These are phyloP conservation scores for Cnidoscolus chayamansa DNA, from an alignment of 441 rosid genomes.

Conservation along the genomic window DNA sequence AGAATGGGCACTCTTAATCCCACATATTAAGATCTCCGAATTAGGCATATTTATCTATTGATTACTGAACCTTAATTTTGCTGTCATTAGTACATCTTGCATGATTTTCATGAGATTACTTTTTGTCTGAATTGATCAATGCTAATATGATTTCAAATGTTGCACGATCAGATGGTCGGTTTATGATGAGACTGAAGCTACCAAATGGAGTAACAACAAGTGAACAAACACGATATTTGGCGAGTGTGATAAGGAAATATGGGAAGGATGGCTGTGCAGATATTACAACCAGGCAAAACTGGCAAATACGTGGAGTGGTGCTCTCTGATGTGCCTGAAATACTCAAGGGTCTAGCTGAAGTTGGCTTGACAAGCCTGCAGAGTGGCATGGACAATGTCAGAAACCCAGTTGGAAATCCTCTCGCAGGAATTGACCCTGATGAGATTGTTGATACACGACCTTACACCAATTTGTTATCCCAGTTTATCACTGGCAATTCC, in stretches of 20 bases:
- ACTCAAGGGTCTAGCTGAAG: constrained; percentile 67
- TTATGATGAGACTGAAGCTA: constrained; percentile 95
- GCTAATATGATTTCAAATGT: background rate
- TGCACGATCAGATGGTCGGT: constrained; percentile 68
- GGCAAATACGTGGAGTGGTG: constrained; percentile 93
- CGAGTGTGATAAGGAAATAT: constrained; percentile 77
- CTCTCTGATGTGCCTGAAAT: constrained; percentile 85
- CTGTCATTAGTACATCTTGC: background rate
- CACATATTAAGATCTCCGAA: background rate
- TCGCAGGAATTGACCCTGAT: constrained; percentile 84
- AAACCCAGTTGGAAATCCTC: constrained; percentile 88
- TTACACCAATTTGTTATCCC: constrained; percentile 69
- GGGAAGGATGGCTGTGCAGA: constrained; percentile 94
- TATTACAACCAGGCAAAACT: constrained; percentile 90
- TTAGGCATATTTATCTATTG: too few relatives aligned
- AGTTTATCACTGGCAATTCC: constrained; percentile 70
- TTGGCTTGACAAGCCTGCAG: constrained; percentile 83
- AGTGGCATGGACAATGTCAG: constrained; percentile 98
- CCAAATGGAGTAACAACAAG: constrained; percentile 98
- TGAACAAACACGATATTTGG: constrained; percentile 79
- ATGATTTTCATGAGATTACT: too few relatives aligned
- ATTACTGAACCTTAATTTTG: background rate
- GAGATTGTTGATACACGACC: constrained; percentile 91
- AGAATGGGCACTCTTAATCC: background rate
- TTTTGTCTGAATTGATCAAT: too few relatives aligned